Conservation (phyloP, 2,329 filamentous ascomycete genomes). For the Sporothrix luriei region DNA sequence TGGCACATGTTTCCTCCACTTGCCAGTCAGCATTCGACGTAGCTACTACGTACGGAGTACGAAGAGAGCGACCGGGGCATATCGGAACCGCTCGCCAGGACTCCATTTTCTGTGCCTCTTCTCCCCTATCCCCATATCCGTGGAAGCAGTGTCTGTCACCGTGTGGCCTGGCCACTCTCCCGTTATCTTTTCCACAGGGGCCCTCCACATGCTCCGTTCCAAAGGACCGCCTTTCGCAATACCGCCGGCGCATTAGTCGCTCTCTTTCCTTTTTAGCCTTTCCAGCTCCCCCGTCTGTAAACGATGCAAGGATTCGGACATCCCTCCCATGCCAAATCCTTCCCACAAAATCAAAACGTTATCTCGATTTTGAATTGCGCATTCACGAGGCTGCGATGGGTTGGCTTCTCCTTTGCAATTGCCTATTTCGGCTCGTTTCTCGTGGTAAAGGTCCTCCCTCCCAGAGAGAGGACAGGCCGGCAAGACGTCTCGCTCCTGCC, state of each 20-base stretch:
- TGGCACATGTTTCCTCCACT: background rate
- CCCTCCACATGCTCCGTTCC: background rate
- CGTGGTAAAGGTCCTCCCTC: background rate
- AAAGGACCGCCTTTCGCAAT: conserved; percentile 5
- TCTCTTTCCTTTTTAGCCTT: conserved; percentile 21
- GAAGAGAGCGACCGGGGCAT: conserved; percentile 13
- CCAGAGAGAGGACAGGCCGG: background rate
- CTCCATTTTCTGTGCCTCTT: background rate
- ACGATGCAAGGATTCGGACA: background rate
- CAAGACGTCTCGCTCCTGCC: background rate
- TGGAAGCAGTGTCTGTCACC: background rate
- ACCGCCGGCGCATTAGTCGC: background rate
- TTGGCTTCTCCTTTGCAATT: conserved; percentile 3
- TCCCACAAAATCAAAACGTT: conserved; percentile 12
- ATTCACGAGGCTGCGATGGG: background rate
- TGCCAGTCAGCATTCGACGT: background rate
- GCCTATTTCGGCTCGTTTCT: conserved; percentile 12
- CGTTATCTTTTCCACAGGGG: conserved; percentile 13
- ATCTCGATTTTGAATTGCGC: conserved; percentile 23
- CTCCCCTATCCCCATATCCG: background rate
- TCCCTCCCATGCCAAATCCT: conserved; percentile 22
- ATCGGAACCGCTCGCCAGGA: conserved; percentile 20
- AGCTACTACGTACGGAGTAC: too few relatives aligned
- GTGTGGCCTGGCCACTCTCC: background rate
- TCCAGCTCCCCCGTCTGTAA: conserved; percentile 10